These are phyloP conservation scores for Pseudotulostoma volvatum DNA, from an alignment of 495 filamentous ascomycete species.

Conservation along the genomic window DNA sequence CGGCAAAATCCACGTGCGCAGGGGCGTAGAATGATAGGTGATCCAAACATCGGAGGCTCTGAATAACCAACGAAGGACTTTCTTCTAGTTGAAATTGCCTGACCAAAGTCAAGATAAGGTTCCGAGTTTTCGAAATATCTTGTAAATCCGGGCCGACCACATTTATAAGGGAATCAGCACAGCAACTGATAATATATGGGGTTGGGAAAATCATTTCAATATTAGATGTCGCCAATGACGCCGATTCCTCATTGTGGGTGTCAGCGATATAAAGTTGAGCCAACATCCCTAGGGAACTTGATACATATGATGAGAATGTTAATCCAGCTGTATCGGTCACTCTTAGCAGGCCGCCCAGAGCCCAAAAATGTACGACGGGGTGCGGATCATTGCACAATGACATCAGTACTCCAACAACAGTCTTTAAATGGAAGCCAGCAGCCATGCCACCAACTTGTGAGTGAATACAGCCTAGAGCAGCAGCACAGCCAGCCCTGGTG, in stretches of 20 bases:
- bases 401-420: constrained; percentile 87
- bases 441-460: constrained; percentile 95
- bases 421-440: constrained; percentile 91
- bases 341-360: constrained; percentile 70
- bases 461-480: constrained; percentile 86
- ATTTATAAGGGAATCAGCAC: constrained; percentile 89
- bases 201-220: constrained; percentile 70
- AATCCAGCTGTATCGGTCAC: constrained; percentile 88
- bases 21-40: constrained; percentile 88
- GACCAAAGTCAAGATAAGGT: constrained; percentile 77
- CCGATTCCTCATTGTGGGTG: constrained; percentile 74
- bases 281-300: constrained; percentile 80
- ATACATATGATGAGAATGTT: constrained; percentile 78
- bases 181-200: constrained; percentile 64
- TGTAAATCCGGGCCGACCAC: constrained; percentile 91
- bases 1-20: constrained; percentile 61
- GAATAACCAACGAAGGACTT: constrained; percentile 51
- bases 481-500: constrained; percentile 81
- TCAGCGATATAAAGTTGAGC: constrained; percentile 84
- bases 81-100: constrained; percentile 69
- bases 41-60: constrained; percentile 71
- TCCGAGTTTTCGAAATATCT: constrained; percentile 78
- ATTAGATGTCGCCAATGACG: constrained; percentile 67
- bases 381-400: constrained; percentile 93
- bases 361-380: constrained; percentile 90